A percentile compares a stretch with the other conserved stretches of the same genome.
Conservation (phyloP, 2,329 filamentous ascomycete species). For the Paecilomyces niveus region DNA sequence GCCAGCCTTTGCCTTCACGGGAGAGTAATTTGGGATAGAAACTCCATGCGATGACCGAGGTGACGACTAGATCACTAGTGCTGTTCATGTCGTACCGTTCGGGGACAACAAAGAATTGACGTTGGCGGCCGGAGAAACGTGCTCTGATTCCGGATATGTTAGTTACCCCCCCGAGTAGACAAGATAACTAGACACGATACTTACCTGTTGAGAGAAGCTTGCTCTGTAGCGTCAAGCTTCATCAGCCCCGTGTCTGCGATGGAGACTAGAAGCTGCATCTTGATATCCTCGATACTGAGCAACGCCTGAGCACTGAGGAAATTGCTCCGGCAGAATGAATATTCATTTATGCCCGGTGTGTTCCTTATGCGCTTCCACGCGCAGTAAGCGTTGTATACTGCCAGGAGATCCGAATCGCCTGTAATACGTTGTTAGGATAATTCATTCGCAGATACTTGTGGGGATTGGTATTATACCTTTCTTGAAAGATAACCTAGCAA, state of each 20-base stretch:
- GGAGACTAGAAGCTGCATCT: slow-evolving; percentile 79
- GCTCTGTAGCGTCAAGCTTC: slow-evolving; percentile 65
- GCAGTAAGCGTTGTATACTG: slow-evolving; percentile 86
- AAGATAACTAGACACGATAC: neutral
- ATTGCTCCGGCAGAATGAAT: slow-evolving; percentile 89
- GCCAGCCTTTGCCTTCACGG: slow-evolving; percentile 76
- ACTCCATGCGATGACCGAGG: slow-evolving; percentile 81
- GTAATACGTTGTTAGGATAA: slow-evolving; percentile 6
- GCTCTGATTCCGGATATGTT: slow-evolving; percentile 25
- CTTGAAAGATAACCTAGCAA: slow-evolving; percentile 69
- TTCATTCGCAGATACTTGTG: neutral
- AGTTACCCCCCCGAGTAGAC: slow-evolving; percentile 2
- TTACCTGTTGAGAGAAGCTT: slow-evolving; percentile 58
- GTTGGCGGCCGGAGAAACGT: slow-evolving; percentile 58
- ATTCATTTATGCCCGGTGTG: slow-evolving; percentile 64
- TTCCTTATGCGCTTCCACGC: slow-evolving; percentile 80
- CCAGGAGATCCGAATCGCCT: slow-evolving; percentile 86
- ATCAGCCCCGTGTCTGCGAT: slow-evolving; percentile 82
- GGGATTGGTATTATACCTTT: slow-evolving; percentile 42
- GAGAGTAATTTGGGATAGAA: slow-evolving; percentile 92
- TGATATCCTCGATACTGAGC: slow-evolving; percentile 88
- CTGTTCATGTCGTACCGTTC: slow-evolving; percentile 67
- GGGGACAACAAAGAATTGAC: slow-evolving; percentile 79
- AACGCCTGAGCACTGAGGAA: slow-evolving; percentile 86
- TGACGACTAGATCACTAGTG: slow-evolving; percentile 69